Evolutionary conservation across 2,329 filamentous ascomycete genomes (phyloP).

Genomic region (Ampelomyces quisqualis): DNA sequence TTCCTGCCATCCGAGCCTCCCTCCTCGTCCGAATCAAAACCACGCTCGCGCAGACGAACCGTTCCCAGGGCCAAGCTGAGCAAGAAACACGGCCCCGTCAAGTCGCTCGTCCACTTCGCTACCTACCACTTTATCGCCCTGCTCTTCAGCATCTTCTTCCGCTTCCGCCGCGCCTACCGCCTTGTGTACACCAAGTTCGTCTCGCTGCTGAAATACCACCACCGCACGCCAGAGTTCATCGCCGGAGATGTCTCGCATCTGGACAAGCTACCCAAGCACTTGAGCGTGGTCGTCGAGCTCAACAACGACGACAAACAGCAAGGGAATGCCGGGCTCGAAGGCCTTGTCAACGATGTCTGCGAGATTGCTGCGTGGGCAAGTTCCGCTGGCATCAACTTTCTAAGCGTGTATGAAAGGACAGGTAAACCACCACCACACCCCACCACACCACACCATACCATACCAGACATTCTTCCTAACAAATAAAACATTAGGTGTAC

Average conservation of each 20-base stretch:
- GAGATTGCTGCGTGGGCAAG: constrained; percentile 93
- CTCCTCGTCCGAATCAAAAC: constrained; percentile 18
- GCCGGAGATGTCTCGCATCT: constrained; percentile 78
- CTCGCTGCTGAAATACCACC: constrained; percentile 88
- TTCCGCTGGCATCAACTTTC: constrained; percentile 78
- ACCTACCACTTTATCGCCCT: constrained; percentile 72
- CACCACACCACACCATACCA: not conserved
- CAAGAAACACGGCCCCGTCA: constrained; percentile 59
- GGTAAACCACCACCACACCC: constrained; percentile 56
- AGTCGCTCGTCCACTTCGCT: constrained; percentile 63
- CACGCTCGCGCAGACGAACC: constrained; percentile 16
- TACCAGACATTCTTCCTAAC: not conserved
- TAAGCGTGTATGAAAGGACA: constrained; percentile 90
- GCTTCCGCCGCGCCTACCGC: constrained; percentile 76
- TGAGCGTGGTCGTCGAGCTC: constrained; percentile 81
- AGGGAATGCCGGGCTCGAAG: constrained; percentile 73
- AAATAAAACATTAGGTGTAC: constrained; percentile 59
- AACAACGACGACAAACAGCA: constrained; percentile 62
- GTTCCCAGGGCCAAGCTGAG: constrained; percentile 17
- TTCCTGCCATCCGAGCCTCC: constrained; percentile 54
- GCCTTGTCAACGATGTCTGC: constrained; percentile 83
- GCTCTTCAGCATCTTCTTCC: constrained; percentile 85
- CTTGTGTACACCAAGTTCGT: constrained; percentile 74
- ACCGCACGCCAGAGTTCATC: constrained; percentile 91
- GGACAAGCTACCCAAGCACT: constrained; percentile 73